Conservation (phyloP, 225 moss, liverwort and hornwort genomes). For the Antitrichia curtipendula region DNA sequence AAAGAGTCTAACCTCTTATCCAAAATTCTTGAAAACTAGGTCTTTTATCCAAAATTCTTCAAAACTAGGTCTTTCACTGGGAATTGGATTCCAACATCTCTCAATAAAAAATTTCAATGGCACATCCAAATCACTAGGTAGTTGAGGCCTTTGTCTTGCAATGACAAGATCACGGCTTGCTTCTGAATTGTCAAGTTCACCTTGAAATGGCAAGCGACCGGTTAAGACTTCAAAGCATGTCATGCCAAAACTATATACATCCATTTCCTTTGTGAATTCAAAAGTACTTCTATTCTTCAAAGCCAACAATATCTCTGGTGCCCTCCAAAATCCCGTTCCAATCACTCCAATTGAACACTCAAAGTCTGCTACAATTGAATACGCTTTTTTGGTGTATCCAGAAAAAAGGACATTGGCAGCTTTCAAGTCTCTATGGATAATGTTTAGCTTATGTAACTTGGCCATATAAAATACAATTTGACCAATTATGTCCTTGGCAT, state of each 20-base stretch:
- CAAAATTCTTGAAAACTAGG: rapidly evolving
- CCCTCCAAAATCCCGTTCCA: neutral
- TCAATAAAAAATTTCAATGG: neutral
- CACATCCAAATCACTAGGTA: neutral
- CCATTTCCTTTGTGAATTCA: too few species aligned
- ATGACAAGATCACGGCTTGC: neutral
- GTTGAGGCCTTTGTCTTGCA: neutral
- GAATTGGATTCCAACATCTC: neutral
- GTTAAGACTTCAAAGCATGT: neutral
- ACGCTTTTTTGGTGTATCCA: too few species aligned
- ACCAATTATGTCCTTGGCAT: rapidly evolving
- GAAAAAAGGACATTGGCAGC: neutral
- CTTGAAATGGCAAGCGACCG: neutral
- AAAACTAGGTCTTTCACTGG: neutral
- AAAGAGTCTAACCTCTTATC: too few species aligned
- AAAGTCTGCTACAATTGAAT: neutral
- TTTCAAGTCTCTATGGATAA: neutral
- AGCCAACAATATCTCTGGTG: neutral
- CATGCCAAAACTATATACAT: too few species aligned
- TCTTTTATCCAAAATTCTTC: too few species aligned
- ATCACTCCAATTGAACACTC: neutral
- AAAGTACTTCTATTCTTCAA: neutral
- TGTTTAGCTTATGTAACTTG: rapidly evolving
- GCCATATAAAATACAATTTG: rapidly evolving
- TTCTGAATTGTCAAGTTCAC: neutral